A percentile compares a stretch with the other conserved stretches of the same genome.
Evolutionary conservation across 306 rosid genomes (phyloP).

Genomic region (Prunus armeniaca): DNA sequence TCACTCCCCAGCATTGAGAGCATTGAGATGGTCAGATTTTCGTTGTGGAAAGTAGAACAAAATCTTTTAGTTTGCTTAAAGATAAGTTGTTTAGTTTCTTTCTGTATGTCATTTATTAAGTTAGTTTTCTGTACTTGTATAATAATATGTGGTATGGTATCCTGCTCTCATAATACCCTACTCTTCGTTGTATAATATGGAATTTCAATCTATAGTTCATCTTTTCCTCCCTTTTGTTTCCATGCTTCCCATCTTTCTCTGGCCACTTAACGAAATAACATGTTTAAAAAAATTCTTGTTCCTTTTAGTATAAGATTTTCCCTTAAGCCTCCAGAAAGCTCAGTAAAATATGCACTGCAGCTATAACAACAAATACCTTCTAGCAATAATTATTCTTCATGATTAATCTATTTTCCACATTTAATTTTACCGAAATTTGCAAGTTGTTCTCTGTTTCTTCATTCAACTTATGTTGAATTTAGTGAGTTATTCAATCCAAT

Average conservation of each 20-base stretch:
- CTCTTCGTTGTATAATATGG: conserved; percentile 46
- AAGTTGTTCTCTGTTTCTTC: too few species aligned
- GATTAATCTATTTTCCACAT: too few species aligned
- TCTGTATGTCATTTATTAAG: conserved; percentile 28
- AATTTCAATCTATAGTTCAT: conserved; percentile 19
- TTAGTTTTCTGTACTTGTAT: conserved; percentile 27
- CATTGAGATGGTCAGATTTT: conserved; percentile 35
- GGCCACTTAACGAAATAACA: neutral
- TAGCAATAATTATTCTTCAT: too few species aligned
- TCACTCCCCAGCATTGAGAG: conserved; percentile 60
- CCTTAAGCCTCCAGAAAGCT: too few species aligned
- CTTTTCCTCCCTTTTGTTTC: neutral
- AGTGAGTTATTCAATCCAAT: too few species aligned
- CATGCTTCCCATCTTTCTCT: neutral
- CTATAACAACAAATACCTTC: too few species aligned
- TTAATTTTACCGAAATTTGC: too few species aligned
- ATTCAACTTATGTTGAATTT: too few species aligned
- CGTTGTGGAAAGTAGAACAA: neutral
- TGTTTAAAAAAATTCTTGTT: too few species aligned
- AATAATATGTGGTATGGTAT: conserved; percentile 37
- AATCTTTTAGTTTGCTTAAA: conserved; percentile 22
- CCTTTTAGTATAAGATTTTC: too few species aligned
- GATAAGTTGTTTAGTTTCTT: neutral
- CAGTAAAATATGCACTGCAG: too few species aligned
- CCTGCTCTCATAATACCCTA: conserved; percentile 33